A percentile compares a stretch with the other conserved stretches of the same genome.
phyloP scores from a whole-genome alignment of 2,329 filamentous ascomycete species.

The Epichloe uncinata region DNA sequence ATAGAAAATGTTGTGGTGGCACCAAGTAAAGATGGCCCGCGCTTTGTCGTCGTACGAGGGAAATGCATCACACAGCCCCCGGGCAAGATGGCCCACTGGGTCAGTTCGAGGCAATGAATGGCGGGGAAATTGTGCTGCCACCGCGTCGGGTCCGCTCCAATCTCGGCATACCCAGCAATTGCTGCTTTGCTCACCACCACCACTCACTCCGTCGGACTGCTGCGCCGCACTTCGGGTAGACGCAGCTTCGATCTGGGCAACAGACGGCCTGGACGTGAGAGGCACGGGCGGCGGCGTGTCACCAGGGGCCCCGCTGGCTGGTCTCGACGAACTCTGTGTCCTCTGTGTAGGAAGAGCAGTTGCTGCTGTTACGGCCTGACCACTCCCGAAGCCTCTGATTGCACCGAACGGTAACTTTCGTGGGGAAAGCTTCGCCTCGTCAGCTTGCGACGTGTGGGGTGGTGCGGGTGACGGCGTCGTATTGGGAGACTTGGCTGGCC shows the following conservation, averaged over 20 bases:
- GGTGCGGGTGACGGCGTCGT: constrained; percentile 5
- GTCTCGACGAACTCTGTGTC: constrained; percentile 3
- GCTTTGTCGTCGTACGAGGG: constrained; percentile 80
- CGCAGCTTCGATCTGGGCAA: constrained; percentile 35
- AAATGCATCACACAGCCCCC: constrained; percentile 64
- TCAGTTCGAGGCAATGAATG: constrained; percentile 52
- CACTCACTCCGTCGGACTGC: constrained; percentile 5
- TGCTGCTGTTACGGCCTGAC: neutral
- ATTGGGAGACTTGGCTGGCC: constrained; percentile 24
- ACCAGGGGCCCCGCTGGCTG: constrained; percentile 6
- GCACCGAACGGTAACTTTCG: constrained; percentile 6
- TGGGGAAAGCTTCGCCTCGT: constrained; percentile 1
- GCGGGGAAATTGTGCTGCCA: constrained; percentile 65
- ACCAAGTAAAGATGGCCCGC: constrained; percentile 85
- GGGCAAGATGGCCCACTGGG: constrained; percentile 61
- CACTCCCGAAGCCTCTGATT: constrained; percentile 13
- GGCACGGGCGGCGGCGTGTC: constrained; percentile 39
- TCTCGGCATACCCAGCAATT: constrained; percentile 76
- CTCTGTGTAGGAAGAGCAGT: neutral
- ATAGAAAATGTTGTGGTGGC: constrained; percentile 86
- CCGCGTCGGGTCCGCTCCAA: constrained; percentile 67
- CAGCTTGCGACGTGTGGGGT: neutral
- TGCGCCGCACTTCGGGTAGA: constrained; percentile 18
- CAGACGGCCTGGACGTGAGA: constrained; percentile 36
- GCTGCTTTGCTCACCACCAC: constrained; percentile 5